Conservation (phyloP, 2,329 filamentous ascomycete genomes). For the Xylaria sp. region DNA sequence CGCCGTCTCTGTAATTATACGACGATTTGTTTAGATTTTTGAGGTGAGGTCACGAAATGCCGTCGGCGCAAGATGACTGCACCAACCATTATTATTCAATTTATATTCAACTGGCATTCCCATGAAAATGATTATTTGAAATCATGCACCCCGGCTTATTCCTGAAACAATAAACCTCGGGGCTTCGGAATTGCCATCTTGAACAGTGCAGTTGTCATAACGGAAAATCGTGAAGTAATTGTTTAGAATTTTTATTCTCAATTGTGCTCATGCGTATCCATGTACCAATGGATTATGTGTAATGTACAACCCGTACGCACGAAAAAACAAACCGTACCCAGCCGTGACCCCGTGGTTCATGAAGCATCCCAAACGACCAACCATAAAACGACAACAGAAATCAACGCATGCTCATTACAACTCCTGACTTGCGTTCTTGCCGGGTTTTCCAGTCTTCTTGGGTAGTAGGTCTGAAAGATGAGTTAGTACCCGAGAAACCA, state of each 20-base stretch:
- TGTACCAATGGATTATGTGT: constrained; percentile 68
- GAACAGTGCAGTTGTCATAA: background rate
- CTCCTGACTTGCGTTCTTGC: constrained; percentile 93
- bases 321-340: constrained; percentile 71
- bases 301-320: constrained; percentile 71
- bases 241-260: constrained; percentile 46
- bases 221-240: constrained; percentile 26
- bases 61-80: no score
- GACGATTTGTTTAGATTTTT: no score
- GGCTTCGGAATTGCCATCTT: no score
- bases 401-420: constrained; percentile 67
- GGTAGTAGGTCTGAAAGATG: constrained; percentile 80
- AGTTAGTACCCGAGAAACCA: constrained; percentile 3
- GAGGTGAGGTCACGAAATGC: no score
- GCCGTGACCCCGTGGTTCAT: constrained; percentile 83
- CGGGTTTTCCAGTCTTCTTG: constrained; percentile 97
- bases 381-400: constrained; percentile 68
- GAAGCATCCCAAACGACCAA: constrained; percentile 71
- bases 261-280: constrained; percentile 68
- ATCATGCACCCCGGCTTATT: no score
- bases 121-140: no score
- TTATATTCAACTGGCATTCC: no score
- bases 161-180: no score
- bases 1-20: no score
- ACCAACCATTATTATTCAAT: no score